A percentile compares a stretch with the other conserved stretches of the same genome.
Evolutionary conservation across 192 early-diverging fungal genomes (phyloP).

Genomic region (Coemansia erecta): DNA sequence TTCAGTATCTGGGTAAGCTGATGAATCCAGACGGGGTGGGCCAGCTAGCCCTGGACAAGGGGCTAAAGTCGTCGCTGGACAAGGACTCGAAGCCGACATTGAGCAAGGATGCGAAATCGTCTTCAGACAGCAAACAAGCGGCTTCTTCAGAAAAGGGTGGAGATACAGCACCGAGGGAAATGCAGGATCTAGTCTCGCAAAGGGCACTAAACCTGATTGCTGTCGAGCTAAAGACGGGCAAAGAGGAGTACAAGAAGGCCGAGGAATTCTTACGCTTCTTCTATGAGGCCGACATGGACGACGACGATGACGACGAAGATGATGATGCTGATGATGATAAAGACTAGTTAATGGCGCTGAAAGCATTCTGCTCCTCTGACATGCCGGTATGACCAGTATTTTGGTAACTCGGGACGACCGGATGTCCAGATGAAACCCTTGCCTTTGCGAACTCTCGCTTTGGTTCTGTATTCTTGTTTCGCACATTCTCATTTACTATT

Average conservation of each 20-base stretch:
- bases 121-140: too few relatives aligned
- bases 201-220: slow-evolving; percentile 61
- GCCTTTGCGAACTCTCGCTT: too few relatives aligned
- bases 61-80: slow-evolving; percentile 24
- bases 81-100: too few relatives aligned
- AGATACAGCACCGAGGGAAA: too few relatives aligned
- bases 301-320: slow-evolving; percentile 19
- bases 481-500: background rate
- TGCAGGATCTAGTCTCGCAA: slow-evolving; percentile 43
- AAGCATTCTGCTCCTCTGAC: background rate
- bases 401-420: too few relatives aligned
- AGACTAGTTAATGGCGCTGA: background rate
- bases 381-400: background rate
- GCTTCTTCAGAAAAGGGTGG: too few relatives aligned
- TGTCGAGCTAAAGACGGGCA: slow-evolving; percentile 57
- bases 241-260: slow-evolving; percentile 71
- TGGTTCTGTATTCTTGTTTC: slow-evolving; percentile 1
- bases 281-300: slow-evolving; percentile 52
- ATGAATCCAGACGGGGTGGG: slow-evolving; percentile 42
- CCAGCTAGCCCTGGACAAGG: slow-evolving; percentile 57
- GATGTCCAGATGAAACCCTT: too few relatives aligned
- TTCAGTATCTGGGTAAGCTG: slow-evolving; percentile 79
- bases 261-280: slow-evolving; percentile 66
- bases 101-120: too few relatives aligned
- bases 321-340: background rate